Percentiles rank a stretch among this genome's conserved stretches.
Evolutionary conservation across 2,329 filamentous ascomycete species (phyloP).

Genomic region (Grosmannia huntii): DNA sequence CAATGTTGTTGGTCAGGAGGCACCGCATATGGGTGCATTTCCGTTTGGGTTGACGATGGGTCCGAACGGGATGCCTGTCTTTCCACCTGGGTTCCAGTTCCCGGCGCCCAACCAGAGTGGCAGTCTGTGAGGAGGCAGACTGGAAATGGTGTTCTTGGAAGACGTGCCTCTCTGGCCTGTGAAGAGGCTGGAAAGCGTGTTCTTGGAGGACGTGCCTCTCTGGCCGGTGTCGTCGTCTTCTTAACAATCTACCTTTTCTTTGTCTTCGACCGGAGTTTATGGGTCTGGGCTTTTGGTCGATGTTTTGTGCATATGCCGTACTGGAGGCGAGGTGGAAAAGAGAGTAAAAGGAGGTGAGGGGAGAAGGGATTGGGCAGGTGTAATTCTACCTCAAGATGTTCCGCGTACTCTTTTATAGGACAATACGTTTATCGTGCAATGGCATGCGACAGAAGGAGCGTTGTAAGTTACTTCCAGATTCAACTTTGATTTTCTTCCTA

Average conservation of each 20-base stretch:
- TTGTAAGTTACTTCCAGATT: too few species aligned
- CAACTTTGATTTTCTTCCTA: too few species aligned
- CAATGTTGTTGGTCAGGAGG: slow-evolving; percentile 2
- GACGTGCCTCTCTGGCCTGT: neutral
- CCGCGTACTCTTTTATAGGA: neutral
- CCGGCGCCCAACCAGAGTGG: slow-evolving; percentile 6
- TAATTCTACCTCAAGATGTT: neutral
- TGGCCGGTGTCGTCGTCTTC: neutral
- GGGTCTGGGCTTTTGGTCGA: neutral
- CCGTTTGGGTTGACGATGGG: slow-evolving; percentile 31
- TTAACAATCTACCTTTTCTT: too few species aligned
- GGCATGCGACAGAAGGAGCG: too few species aligned
- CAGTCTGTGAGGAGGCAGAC: neutral
- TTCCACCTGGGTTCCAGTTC: slow-evolving; percentile 32
- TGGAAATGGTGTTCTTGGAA: too few species aligned
- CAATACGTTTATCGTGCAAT: too few species aligned
- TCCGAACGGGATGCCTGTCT: slow-evolving; percentile 36
- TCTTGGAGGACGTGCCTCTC: too few species aligned
- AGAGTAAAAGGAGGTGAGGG: neutral
- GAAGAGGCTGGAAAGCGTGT: neutral
- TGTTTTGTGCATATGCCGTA: neutral
- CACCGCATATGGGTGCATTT: slow-evolving; percentile 18
- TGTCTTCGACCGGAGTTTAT: neutral
- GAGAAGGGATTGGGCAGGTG: neutral
- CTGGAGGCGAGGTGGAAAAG: neutral